Conservation (phyloP, 106 monocot species). For the Apostasia ramifera region DNA sequence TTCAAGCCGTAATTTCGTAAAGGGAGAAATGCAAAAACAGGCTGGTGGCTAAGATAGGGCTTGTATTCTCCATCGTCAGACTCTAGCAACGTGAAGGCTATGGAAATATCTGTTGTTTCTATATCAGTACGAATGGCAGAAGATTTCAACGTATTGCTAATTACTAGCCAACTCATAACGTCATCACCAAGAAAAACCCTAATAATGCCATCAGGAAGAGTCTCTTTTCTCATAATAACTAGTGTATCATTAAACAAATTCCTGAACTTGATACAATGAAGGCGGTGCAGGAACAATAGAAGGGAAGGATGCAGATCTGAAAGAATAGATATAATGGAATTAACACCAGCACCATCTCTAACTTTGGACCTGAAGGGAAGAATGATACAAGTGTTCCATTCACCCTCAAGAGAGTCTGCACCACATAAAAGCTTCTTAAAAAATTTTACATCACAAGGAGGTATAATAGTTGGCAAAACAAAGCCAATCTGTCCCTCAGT, state of each 20-base stretch:
- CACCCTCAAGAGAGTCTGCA: conserved; percentile 19
- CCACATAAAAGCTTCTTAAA: conserved; percentile 37
- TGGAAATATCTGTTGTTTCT: conserved; percentile 75
- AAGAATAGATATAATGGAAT: conserved; percentile 72
- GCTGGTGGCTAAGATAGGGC: conserved; percentile 65
- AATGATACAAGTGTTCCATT: conserved; percentile 90
- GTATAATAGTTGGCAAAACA: conserved; percentile 78
- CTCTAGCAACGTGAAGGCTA: conserved; percentile 88
- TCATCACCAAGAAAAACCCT: conserved; percentile 77
- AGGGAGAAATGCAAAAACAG: conserved; percentile 98
- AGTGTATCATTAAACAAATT: conserved; percentile 55
- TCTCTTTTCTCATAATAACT: conserved; percentile 66
- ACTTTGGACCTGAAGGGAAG: conserved; percentile 76
- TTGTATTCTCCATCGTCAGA: conserved; percentile 45
- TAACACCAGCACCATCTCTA: conserved; percentile 31
- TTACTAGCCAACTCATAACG: conserved; percentile 84
- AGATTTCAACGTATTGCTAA: conserved; percentile 50
- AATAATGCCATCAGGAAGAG: conserved; percentile 68
- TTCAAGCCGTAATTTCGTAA: conserved; percentile 89
- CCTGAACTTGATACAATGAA: conserved; percentile 77
- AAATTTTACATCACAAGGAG: conserved; percentile 42
- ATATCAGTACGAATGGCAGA: conserved; percentile 55
- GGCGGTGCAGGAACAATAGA: conserved; percentile 75
- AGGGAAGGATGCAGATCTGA: conserved; percentile 95
- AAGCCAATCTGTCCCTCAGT: conserved; percentile 96